These are phyloP conservation scores for Phytophthora lateralis DNA, from an alignment of 352 stramenopile genomes.

Conservation along the genomic window DNA sequence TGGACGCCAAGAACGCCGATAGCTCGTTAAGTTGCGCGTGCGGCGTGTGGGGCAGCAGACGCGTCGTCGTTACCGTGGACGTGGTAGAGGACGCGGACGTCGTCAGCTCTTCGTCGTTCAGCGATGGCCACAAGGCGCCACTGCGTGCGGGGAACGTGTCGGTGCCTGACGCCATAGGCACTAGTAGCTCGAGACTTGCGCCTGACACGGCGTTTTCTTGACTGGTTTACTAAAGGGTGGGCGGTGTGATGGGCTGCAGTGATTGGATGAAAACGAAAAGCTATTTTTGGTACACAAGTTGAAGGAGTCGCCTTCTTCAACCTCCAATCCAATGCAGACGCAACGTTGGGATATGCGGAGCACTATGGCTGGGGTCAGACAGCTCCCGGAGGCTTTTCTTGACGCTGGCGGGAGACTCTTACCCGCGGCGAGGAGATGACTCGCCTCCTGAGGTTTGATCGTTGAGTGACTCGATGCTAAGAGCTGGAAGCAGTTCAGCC, in stretches of 20 bases:
- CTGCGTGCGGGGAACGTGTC: constrained; percentile 19
- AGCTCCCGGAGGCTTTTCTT: too few species aligned
- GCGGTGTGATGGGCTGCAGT: background rate
- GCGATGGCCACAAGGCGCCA: constrained; percentile 17
- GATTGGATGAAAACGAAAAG: constrained; percentile 14
- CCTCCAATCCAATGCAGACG: background rate
- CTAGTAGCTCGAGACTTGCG: constrained; percentile 1
- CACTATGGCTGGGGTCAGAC: too few species aligned
- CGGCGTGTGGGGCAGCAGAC: constrained; percentile 8
- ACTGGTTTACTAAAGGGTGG: constrained; percentile 13
- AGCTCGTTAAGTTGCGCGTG: constrained; percentile 34
- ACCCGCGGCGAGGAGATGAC: too few species aligned
- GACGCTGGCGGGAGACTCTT: too few species aligned
- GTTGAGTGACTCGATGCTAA: too few species aligned
- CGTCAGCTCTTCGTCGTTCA: constrained; percentile 22
- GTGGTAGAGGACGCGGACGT: constrained; percentile 1
- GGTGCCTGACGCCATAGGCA: constrained; percentile 15
- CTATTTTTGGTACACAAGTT: background rate
- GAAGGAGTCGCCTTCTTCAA: background rate
- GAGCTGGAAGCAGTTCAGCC: too few species aligned
- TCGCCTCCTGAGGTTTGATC: too few species aligned
- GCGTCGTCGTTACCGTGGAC: background rate
- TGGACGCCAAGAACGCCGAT: constrained; percentile 35
- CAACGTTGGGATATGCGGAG: too few species aligned
- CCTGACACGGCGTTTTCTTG: constrained; percentile 18